These are phyloP conservation scores for Termitomyces sp. DNA, from an alignment of 768 basidiomycete species.

Conservation along the genomic window DNA sequence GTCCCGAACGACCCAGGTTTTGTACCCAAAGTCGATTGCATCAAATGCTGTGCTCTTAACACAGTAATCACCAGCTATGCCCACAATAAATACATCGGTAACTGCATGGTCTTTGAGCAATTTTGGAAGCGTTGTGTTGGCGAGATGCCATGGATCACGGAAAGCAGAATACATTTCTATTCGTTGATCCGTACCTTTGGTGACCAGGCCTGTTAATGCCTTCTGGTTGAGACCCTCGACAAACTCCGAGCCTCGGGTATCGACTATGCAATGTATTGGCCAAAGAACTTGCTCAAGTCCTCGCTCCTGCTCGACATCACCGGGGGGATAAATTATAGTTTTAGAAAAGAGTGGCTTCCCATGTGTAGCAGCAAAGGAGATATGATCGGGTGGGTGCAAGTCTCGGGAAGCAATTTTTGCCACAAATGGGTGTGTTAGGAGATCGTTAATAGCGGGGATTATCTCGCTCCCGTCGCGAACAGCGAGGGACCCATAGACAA, in stretches of 20 bases:
- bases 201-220: constrained; percentile 35
- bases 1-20: constrained; percentile 44
- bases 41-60: constrained; percentile 58
- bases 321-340: constrained; percentile 36
- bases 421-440: constrained; percentile 53
- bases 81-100: constrained; percentile 56
- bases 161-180: constrained; percentile 86
- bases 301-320: constrained; percentile 23
- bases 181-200: constrained; percentile 49
- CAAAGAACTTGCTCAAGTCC: constrained; percentile 57
- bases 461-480: constrained; percentile 57
- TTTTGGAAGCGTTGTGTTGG: constrained; percentile 40
- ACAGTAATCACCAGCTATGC: constrained; percentile 78
- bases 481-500: constrained; percentile 69
- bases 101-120: constrained; percentile 36
- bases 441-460: constrained; percentile 46
- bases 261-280: constrained; percentile 76
- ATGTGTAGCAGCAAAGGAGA: constrained; percentile 62
- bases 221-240: constrained; percentile 43
- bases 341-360: constrained; percentile 30
- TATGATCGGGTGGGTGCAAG: constrained; percentile 54
- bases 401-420: constrained; percentile 51
- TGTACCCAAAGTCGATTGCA: constrained; percentile 41
- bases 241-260: constrained; percentile 54
- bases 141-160: constrained; percentile 46